Evolutionary conservation across 495 filamentous ascomycete species (phyloP), one percentile per base, ranked within the genome.

Genomic region (Trichoderma parareesei): DNA sequence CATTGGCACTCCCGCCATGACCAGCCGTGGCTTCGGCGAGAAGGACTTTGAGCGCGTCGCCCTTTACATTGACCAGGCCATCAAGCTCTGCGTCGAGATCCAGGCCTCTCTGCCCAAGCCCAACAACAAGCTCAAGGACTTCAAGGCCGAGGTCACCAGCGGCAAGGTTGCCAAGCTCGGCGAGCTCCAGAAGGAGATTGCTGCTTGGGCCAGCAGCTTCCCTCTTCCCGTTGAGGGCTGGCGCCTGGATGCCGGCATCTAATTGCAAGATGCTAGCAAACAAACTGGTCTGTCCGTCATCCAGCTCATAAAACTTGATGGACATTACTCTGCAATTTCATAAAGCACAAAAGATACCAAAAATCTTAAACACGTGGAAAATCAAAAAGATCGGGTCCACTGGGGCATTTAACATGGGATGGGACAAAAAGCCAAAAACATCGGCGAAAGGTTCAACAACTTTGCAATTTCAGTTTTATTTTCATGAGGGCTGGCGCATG

Each of bases 61-160:
- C 46, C 72, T 78, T 46, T 98, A 96, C 82, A 96, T 99, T 67
- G 91, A 94, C 71, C 84, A 87, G 71, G 78, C 84, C 75, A 88
- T 96, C 78, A 87, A 84, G 76, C 81, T 95, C 69, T 89, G 88
- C 84, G 90, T 90, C 83, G 83, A 90, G 69, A 81, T 96, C 67
- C 94, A 98, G 82, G 80, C 73, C 61, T 79, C 81, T 66, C 83
- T 98, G 9, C 94, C 95, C 68, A 97, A 97, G 86, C 90, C 93
- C 76, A 91, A 90, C 67, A 98, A 98, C 84, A 97, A 93, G 86
- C 90, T 92, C 71, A 98, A 98, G 87, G 95, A 98, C 82, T 98
- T 98, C 88, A 93, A 92, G 81, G 87, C 88, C 71, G 92, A 91
- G 84, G 90, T 96, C 63, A 84, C 90, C 63, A 79, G 81, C 65